These are phyloP conservation scores for Protomyces lactucae-debilis DNA, from an alignment of 1,139 yeast species.

Conservation along the genomic window DNA sequence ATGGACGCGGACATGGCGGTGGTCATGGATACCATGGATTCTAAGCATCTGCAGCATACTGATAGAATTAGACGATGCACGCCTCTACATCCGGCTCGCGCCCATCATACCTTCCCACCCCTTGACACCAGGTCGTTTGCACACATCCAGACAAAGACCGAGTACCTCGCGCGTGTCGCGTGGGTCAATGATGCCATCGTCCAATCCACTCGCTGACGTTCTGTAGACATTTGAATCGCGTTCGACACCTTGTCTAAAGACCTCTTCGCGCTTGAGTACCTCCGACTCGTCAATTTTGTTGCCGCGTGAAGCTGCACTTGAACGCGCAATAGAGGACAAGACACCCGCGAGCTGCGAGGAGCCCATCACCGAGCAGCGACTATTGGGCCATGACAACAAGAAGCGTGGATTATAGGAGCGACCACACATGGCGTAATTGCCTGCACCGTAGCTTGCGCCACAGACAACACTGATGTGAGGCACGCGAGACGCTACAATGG, in stretches of 20 bases:
- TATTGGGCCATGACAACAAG: slow-evolving; percentile 41
- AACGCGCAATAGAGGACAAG: slow-evolving; percentile 33
- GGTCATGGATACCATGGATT: not conserved
- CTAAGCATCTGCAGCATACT: not conserved
- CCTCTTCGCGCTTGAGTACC: slow-evolving; percentile 37
- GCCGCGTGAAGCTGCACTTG: slow-evolving; percentile 35
- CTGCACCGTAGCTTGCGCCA: slow-evolving; percentile 42
- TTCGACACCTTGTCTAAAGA: slow-evolving; percentile 36
- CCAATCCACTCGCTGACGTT: slow-evolving; percentile 38
- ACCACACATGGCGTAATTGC: slow-evolving; percentile 43
- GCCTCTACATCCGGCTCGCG: slow-evolving; percentile 39
- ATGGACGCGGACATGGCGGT: slow-evolving; percentile 13
- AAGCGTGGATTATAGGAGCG: slow-evolving; percentile 41
- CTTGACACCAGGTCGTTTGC: slow-evolving; percentile 33
- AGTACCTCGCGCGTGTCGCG: slow-evolving; percentile 39
- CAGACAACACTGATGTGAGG: slow-evolving; percentile 40
- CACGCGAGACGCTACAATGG: slow-evolving; percentile 40
- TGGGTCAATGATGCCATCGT: slow-evolving; percentile 40
- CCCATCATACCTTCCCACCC: slow-evolving; percentile 36
- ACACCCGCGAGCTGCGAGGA: slow-evolving; percentile 41
- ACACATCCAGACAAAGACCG: slow-evolving; percentile 39
- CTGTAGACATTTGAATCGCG: slow-evolving; percentile 35
- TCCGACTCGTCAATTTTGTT: slow-evolving; percentile 33
- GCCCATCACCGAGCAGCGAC: slow-evolving; percentile 42
- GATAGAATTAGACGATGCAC: not conserved